Percentiles rank a stretch among this genome's conserved stretches.
phyloP scores from a whole-genome alignment of 1,139 yeast genomes.

The Yamadazyma songkhlaensis region DNA sequence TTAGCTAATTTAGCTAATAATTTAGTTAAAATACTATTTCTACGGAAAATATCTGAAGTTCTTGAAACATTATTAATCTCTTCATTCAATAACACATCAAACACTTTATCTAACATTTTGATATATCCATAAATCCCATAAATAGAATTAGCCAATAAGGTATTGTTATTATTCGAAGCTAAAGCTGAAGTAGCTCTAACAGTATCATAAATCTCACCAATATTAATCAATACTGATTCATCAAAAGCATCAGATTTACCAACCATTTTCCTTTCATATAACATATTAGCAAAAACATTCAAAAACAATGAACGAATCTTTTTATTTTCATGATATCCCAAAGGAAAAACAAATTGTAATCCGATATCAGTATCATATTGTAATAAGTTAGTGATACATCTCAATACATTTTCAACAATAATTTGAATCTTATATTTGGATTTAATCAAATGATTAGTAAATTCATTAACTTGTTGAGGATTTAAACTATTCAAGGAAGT shows the following conservation, averaged over 20 bases:
- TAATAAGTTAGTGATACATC: slow-evolving; percentile 64
- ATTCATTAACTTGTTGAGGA: slow-evolving; percentile 9
- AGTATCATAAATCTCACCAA: slow-evolving; percentile 27
- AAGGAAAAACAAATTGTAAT: slow-evolving; percentile 68
- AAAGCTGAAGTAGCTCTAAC: slow-evolving; percentile 62
- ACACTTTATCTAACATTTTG: slow-evolving; percentile 51
- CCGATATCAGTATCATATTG: slow-evolving; percentile 78
- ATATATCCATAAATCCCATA: slow-evolving; percentile 59
- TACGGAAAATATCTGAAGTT: slow-evolving; percentile 70
- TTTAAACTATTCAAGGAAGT: slow-evolving; percentile 20
- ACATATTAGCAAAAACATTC: slow-evolving; percentile 72
- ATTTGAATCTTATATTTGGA: slow-evolving; percentile 52
- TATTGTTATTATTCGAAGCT: slow-evolving; percentile 53
- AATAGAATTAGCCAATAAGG: slow-evolving; percentile 62
- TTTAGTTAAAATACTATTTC: slow-evolving; percentile 82
- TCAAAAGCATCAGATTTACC: slow-evolving; percentile 6
- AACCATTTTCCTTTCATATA: slow-evolving; percentile 35
- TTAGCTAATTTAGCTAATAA: slow-evolving; percentile 70
- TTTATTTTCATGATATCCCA: slow-evolving; percentile 70
- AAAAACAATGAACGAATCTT: slow-evolving; percentile 69
- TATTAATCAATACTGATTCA: slow-evolving; percentile 13
- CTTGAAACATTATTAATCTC: slow-evolving; percentile 62
- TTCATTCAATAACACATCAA: slow-evolving; percentile 53
- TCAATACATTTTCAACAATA: slow-evolving; percentile 65
- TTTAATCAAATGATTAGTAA: slow-evolving; percentile 18